Evolutionary conservation across 768 basidiomycete genomes (phyloP), one percentile per base, ranked within the genome.

Genomic region (Tephrocybe sp.): DNA sequence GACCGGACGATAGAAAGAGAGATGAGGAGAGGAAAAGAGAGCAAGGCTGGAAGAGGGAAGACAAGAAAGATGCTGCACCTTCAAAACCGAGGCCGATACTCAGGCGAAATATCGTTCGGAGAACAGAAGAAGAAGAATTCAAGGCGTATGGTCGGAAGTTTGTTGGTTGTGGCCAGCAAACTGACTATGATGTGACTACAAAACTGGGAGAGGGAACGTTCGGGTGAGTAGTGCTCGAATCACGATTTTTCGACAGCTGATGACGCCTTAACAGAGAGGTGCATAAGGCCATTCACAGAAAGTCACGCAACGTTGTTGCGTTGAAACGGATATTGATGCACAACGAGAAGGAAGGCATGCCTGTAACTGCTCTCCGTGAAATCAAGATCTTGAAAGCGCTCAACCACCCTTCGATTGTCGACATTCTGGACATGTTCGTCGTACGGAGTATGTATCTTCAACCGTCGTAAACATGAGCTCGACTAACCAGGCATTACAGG

Each of bases 181-280:
- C 69, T 13, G 89, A 90, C 55, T 97, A 97, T 64, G 81, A 85
- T 47, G 74, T 84, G 12, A 85, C 86, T 34, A 86, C 84, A 2
- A 97, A 97, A 68, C 71, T 98, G 13, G 95, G 95, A 30, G 95
- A 97, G 66, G 95, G 95, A 3, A 98, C 95, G 22, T 98, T 98
- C 66, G 95, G 94, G 88, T 91, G 65, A 39, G n/a, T n/a, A n/a
- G 86, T 81, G 16, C 10, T n/a, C 36, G 23, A 7, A 38, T 9
- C 7, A 3, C 34, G 33, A 18, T 49, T 52, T 33, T 49, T 34
- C n/a, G 31, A 48, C 44, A 38, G 23, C 47, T 12, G 19, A 52
- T 30, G 45, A 50, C 40, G 25, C 45, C 54, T 39, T 45, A 38
- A 33, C 62, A 93, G 92, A 34, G 93, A 94, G 65, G 93, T 97